Evolutionary conservation across 768 basidiomycete genomes (phyloP).

Genomic region (Russula brevipes): DNA sequence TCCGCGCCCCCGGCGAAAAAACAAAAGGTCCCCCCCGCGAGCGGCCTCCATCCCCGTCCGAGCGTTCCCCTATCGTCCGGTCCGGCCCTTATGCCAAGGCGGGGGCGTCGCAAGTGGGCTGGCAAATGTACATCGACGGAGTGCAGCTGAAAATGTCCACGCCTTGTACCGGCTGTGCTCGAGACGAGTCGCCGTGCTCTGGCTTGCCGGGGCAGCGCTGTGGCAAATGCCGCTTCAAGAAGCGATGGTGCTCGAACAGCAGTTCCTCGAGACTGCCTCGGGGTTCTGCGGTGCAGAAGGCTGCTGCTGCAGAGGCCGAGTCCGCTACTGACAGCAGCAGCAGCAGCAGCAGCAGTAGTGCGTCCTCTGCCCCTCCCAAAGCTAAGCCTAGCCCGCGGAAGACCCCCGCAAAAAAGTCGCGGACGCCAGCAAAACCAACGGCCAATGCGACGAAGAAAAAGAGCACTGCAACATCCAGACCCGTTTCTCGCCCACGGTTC

Average conservation of each 20-base stretch:
- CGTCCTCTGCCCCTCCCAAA: not conserved
- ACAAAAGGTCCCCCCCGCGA: not conserved
- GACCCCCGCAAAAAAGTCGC: not conserved
- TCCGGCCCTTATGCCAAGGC: conserved; percentile 15
- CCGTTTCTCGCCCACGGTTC: not conserved
- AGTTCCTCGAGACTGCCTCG: not conserved
- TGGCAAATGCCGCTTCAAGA: conserved; percentile 17
- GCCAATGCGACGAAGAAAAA: not conserved
- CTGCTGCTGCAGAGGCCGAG: not conserved
- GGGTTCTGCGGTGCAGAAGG: not conserved
- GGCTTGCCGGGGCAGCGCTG: conserved; percentile 17
- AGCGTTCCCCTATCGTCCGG: not conserved
- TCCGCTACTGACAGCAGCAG: not conserved
- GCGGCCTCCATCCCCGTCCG: not conserved
- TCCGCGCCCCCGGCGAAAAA: conserved; percentile 17
- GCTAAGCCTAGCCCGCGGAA: not conserved
- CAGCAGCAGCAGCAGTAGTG: not conserved
- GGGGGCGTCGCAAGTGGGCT: conserved; percentile 13
- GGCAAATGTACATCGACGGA: conserved; percentile 16
- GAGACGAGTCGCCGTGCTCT: conserved; percentile 9
- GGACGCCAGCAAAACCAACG: not conserved
- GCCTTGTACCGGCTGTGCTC: conserved; percentile 1
- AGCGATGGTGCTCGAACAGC: conserved; percentile 8
- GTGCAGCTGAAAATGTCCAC: conserved; percentile 8
- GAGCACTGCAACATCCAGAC: not conserved